A percentile compares a stretch with the other conserved stretches of the same genome.
Evolutionary conservation across 306 rosid genomes (phyloP).

Genomic region (Quercus mongolica): DNA sequence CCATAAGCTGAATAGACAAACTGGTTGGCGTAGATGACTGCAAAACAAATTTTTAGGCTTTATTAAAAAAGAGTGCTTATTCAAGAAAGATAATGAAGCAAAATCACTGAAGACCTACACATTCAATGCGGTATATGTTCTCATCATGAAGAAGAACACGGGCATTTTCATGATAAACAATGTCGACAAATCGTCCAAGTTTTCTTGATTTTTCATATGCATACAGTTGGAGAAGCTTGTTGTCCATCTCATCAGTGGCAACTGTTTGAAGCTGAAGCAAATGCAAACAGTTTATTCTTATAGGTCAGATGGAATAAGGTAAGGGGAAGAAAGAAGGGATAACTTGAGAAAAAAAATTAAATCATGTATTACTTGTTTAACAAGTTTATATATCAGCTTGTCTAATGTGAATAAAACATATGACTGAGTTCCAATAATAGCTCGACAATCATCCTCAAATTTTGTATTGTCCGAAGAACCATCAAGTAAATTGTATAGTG

Average conservation of each 20-base stretch:
- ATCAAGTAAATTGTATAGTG: conserved; percentile 89
- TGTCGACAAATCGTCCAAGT: conserved; percentile 66
- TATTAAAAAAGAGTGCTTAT: conserved; percentile 5
- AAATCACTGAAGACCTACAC: conserved; percentile 49
- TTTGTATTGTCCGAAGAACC: conserved; percentile 97
- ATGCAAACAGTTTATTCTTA: conserved; percentile 8
- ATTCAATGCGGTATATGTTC: conserved; percentile 87
- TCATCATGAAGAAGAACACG: conserved; percentile 98
- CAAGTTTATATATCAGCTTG: conserved; percentile 92
- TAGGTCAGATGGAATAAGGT: conserved; percentile 13
- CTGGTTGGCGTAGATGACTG: conserved; percentile 63
- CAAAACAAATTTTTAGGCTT: conserved; percentile 14
- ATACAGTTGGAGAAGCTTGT: conserved; percentile 84
- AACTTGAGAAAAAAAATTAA: neutral
- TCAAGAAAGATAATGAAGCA: conserved; percentile 7
- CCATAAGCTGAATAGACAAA: conserved; percentile 89
- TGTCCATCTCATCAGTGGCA: conserved; percentile 88
- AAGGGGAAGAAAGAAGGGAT: conserved; percentile 3
- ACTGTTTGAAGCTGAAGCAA: conserved; percentile 79
- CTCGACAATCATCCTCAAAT: conserved; percentile 99
- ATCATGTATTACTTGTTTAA: conserved; percentile 69
- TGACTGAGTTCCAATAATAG: conserved; percentile 93
- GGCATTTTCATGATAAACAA: conserved; percentile 93
- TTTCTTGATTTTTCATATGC: conserved; percentile 93
- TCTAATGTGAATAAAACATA: conserved; percentile 92